A percentile compares a stretch with the other conserved stretches of the same genome.
These are phyloP conservation scores for Gamsiella multidivaricata DNA, from an alignment of 192 early-diverging fungal species.

Conservation along the genomic window DNA sequence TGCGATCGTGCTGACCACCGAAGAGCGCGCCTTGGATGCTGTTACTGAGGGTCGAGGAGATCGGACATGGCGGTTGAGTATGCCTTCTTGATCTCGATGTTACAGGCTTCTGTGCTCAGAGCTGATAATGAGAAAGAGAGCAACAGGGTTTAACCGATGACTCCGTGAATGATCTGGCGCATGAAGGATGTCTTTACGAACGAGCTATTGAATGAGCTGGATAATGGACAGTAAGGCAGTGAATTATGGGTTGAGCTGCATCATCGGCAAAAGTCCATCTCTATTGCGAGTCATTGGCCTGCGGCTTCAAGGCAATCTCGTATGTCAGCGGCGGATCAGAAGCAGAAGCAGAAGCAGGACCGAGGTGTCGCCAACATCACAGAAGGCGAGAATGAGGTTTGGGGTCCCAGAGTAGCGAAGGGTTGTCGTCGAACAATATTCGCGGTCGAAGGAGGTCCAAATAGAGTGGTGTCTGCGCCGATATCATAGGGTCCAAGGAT, in stretches of 20 bases:
- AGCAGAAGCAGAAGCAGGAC: no score
- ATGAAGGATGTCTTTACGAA: slow-evolving; percentile 31
- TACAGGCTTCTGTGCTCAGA: slow-evolving; percentile 54
- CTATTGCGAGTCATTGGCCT: background rate
- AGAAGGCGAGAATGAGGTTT: slow-evolving; percentile 9
- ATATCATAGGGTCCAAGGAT: slow-evolving; percentile 23
- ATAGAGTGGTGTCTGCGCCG: slow-evolving; percentile 33
- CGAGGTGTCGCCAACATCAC: no score
- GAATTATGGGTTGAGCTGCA: slow-evolving; percentile 20
- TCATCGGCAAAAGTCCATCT: slow-evolving; percentile 21
- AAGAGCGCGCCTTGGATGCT: slow-evolving; percentile 26
- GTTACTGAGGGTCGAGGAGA: slow-evolving; percentile 57
- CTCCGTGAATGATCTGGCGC: slow-evolving; percentile 15
- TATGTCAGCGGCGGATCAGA: no score
- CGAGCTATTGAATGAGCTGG: slow-evolving; percentile 28
- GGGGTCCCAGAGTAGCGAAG: slow-evolving; percentile 17
- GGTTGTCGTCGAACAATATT: slow-evolving; percentile 10
- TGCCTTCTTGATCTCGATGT: slow-evolving; percentile 63
- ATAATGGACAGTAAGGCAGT: slow-evolving; percentile 3
- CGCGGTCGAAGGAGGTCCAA: slow-evolving; percentile 32
- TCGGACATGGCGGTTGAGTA: slow-evolving; percentile 67
- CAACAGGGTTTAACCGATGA: slow-evolving; percentile 6
- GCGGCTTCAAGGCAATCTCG: no score
- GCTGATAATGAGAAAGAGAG: slow-evolving; percentile 25
- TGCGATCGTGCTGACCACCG: slow-evolving; percentile 56